These are phyloP conservation scores for Colletotrichum sp. DNA, from an alignment of 2,329 filamentous ascomycete species.

Conservation along the genomic window DNA sequence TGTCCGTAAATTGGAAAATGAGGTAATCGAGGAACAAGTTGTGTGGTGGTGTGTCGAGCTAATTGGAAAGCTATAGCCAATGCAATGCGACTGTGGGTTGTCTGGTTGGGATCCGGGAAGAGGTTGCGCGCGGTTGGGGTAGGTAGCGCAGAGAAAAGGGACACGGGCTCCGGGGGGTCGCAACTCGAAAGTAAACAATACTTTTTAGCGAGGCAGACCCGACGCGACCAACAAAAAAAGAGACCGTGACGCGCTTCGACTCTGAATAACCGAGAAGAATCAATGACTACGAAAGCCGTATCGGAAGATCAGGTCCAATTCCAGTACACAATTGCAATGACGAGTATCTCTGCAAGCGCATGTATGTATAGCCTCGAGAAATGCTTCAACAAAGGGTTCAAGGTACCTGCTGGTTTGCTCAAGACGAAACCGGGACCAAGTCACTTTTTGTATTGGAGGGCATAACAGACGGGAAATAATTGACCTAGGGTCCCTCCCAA, in stretches of 20 bases:
- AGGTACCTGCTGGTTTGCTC: slow-evolving; percentile 6
- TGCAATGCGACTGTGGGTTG: background rate
- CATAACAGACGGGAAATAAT: background rate
- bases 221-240: background rate
- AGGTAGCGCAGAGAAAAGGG: background rate
- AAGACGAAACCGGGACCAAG: background rate
- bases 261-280: background rate
- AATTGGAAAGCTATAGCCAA: slow-evolving; percentile 1
- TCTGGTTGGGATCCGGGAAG: background rate
- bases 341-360: background rate
- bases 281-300: background rate
- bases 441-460: background rate
- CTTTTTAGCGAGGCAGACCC: background rate
- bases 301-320: background rate
- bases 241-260: background rate
- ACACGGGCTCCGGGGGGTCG: background rate
- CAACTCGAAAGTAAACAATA: background rate
- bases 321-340: background rate
- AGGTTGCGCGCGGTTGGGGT: background rate
- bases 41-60: background rate
- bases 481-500: background rate
- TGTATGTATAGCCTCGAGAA: background rate
- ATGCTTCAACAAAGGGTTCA: background rate
- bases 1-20: background rate
- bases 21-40: background rate